Percentiles rank a stretch among this genome's conserved stretches.
Evolutionary conservation across 192 early-diverging fungal species (phyloP).

Genomic region (Coemansia sp.): DNA sequence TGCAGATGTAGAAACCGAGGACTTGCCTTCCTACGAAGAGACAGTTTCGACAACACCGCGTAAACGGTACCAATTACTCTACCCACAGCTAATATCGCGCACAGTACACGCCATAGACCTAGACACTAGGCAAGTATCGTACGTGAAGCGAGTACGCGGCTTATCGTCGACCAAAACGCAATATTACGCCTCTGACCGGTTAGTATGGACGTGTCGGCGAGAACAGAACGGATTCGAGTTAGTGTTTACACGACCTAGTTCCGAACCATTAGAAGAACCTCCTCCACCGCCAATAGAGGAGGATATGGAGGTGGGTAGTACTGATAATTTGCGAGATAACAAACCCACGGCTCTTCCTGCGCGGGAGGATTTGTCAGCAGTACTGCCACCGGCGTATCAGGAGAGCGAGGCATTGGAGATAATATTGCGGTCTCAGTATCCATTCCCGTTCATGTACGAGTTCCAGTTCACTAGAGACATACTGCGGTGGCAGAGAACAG

Average conservation of each 20-base stretch:
- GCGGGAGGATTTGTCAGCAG: neutral
- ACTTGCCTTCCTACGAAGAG: slow-evolving; percentile 49
- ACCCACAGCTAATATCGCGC: slow-evolving; percentile 27
- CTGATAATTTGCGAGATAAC: slow-evolving; percentile 19
- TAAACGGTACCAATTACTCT: slow-evolving; percentile 32
- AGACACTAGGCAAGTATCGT: slow-evolving; percentile 2
- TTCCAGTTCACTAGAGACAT: slow-evolving; percentile 19
- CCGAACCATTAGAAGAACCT: neutral
- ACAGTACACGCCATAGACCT: slow-evolving; percentile 34
- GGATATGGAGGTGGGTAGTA: neutral
- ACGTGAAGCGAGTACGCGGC: slow-evolving; percentile 17
- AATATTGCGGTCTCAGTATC: slow-evolving; percentile 12
- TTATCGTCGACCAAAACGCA: slow-evolving; percentile 12
- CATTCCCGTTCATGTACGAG: slow-evolving; percentile 35
- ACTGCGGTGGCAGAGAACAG: slow-evolving; percentile 35
- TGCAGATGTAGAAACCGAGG: slow-evolving; percentile 7
- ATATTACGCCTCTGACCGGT: neutral
- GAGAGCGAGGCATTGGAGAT: slow-evolving; percentile 24
- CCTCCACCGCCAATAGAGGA: slow-evolving; percentile 1
- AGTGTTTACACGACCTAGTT: slow-evolving; percentile 28
- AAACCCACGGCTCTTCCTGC: slow-evolving; percentile 4
- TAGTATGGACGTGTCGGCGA: slow-evolving; percentile 35
- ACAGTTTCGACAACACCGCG: slow-evolving; percentile 28
- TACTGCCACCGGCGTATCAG: slow-evolving; percentile 44
- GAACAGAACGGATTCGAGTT: slow-evolving; percentile 34